Evolutionary conservation across 2,329 filamentous ascomycete genomes (phyloP).

Genomic region (Dactylonectria macrodidyma): DNA sequence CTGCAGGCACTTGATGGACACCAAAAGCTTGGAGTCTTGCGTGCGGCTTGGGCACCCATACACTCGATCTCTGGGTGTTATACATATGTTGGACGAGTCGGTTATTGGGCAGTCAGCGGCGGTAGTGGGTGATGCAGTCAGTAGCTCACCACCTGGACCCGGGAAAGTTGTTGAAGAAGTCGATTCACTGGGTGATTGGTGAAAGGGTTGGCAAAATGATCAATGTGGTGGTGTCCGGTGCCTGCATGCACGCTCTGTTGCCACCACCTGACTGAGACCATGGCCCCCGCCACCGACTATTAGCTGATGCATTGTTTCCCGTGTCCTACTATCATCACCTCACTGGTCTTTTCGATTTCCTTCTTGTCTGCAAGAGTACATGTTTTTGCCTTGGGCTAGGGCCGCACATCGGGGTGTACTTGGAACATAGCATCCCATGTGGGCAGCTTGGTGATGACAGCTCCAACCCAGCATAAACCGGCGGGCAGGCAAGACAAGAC

Average conservation of each 20-base stretch:
- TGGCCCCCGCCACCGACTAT: slow-evolving; percentile 26
- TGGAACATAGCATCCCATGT: slow-evolving; percentile 5
- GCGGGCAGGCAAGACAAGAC: slow-evolving; percentile 4
- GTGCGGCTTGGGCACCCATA: slow-evolving; percentile 2
- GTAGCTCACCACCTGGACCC: slow-evolving; percentile 5
- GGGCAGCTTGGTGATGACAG: slow-evolving; percentile 7
- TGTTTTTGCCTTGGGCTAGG: neutral
- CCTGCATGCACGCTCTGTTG: slow-evolving; percentile 24
- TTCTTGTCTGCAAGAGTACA: neutral
- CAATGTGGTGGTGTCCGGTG: slow-evolving; percentile 23
- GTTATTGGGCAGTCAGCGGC: neutral
- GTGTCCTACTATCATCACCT: neutral
- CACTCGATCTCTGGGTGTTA: neutral
- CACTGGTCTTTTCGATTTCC: neutral
- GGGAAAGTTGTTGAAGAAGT: neutral
- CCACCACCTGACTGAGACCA: slow-evolving; percentile 29
- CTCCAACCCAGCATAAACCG: neutral
- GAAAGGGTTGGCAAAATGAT: slow-evolving; percentile 2
- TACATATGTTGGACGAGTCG: neutral
- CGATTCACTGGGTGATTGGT: slow-evolving; percentile 1
- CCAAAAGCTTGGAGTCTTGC: neutral
- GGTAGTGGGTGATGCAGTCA: slow-evolving; percentile 7
- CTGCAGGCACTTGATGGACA: slow-evolving; percentile 14
- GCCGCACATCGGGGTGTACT: slow-evolving; percentile 1
- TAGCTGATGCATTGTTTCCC: slow-evolving; percentile 5